Evolutionary conservation across 192 early-diverging fungal species (phyloP), one percentile per base, ranked within the genome.

Genomic region (Thoreauomyces humboldtii): DNA sequence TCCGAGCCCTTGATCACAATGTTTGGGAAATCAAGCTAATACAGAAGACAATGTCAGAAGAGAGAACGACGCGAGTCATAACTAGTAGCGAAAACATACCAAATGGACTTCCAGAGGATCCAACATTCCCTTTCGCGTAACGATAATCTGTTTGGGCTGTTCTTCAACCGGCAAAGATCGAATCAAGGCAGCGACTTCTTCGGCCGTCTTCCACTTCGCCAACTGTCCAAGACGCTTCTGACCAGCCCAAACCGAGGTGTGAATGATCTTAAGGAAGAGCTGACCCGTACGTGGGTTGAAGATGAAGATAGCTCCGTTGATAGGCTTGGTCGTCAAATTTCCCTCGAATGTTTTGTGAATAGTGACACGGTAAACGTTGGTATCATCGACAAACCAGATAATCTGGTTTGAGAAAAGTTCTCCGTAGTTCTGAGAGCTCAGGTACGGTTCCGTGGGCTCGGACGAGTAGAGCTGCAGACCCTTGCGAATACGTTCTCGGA

Each of bases 261-360:
- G 96, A 80, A 99, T 99, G 72, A 99, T 95, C 81, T 99, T 99
- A 64, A 99, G 81, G 81, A 96, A 99, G 55, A 95, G 81, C 77
- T 99, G 96, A 36, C 96, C 96, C 17, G 96, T 99, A 62, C 96
- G 88, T 41, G 96, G 96, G 61, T 99, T 99, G 81, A 99, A 92
- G 58, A 99, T 94, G 65, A 97, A 96, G 71, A 99, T 94, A 22
- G 95, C 96, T 43, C 96, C 96, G 77, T 99, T 99, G 74, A 99
- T 96, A 11, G 96, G 96, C 68, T 97, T 97, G n/a, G 96, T 99
- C 36, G 85, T 93, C 82, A 99, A 88, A 72, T 99, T 99, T 42
- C 96, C 96, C 74, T 99, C 96, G 63, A 96, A 98, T 5, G 96
- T 99, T 86, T 96, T 96, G 81, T 99, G 96, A 71, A 96, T 96